Evolutionary conservation across 2,329 filamentous ascomycete species (phyloP).

Genomic region (Talaromyces rugulosus): DNA sequence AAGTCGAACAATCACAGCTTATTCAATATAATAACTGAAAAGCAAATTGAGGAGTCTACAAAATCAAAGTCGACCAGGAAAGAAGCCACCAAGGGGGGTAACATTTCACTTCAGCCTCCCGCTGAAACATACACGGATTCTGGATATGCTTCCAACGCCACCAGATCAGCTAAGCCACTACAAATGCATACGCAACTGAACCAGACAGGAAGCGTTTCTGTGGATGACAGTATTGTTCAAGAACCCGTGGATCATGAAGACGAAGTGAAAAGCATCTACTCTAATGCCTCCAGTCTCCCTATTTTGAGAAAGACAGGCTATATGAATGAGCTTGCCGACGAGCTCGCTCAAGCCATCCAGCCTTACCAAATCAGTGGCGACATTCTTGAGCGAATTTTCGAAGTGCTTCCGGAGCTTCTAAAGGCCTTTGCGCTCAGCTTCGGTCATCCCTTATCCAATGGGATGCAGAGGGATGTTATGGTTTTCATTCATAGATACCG

Average conservation of each 20-base stretch:
- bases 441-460: neutral
- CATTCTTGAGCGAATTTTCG: neutral
- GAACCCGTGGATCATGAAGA: neutral
- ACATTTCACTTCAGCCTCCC: neutral
- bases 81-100: neutral
- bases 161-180: neutral
- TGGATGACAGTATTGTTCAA: neutral
- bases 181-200: neutral
- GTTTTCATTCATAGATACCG: constrained; percentile 11
- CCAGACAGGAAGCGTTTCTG: neutral
- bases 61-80: neutral
- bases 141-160: constrained; percentile 6
- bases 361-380: constrained; percentile 2
- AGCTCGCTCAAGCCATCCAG: constrained; percentile 3
- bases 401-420: constrained; percentile 4
- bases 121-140: constrained; percentile 8
- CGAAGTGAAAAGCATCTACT: constrained; percentile 1
- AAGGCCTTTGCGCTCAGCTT: constrained; percentile 9
- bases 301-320: neutral
- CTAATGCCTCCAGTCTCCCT: constrained; percentile 5
- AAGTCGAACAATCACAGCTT: neutral
- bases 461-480: constrained; percentile 11
- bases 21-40: neutral
- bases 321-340: constrained; percentile 4
- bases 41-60: neutral